A percentile compares a stretch with the other conserved stretches of the same genome.
These are phyloP conservation scores for Metarhizium rileyi DNA, from an alignment of 2,329 filamentous ascomycete genomes.

Conservation along the genomic window DNA sequence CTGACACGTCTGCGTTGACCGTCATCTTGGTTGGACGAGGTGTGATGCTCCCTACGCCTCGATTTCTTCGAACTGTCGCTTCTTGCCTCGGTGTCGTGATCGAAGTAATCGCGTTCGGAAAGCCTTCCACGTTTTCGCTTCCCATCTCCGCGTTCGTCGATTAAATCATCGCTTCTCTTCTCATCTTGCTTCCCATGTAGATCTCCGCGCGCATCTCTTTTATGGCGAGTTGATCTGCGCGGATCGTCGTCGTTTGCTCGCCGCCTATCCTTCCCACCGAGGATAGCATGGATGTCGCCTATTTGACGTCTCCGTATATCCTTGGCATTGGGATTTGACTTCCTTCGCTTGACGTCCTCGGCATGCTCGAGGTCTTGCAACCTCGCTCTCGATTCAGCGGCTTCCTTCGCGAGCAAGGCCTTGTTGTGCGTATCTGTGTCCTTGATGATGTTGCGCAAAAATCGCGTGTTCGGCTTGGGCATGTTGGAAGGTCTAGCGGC, in stretches of 20 bases:
- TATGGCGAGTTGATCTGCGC: neutral
- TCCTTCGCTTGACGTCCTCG: conserved; percentile 33
- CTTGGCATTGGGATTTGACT: conserved; percentile 33
- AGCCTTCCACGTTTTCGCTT: conserved; percentile 16
- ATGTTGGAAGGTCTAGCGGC: conserved; percentile 48
- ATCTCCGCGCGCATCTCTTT: conserved; percentile 15
- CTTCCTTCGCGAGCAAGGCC: conserved; percentile 73
- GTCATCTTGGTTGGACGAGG: conserved; percentile 1
- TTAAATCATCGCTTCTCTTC: neutral
- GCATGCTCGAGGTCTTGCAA: conserved; percentile 50
- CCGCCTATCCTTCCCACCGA: conserved; percentile 33
- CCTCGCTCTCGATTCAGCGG: conserved; percentile 64
- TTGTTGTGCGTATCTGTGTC: conserved; percentile 86
- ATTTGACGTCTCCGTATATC: conserved; percentile 50
- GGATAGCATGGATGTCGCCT: conserved; percentile 49
- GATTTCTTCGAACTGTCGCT: conserved; percentile 5
- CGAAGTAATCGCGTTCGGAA: conserved; percentile 12
- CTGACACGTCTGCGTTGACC: conserved; percentile 5
- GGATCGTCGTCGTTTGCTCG: conserved; percentile 5
- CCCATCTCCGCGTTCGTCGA: neutral
- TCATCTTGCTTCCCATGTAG: neutral
- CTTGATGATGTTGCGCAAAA: conserved; percentile 78
- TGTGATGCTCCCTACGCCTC: neutral
- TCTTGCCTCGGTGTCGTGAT: conserved; percentile 1
- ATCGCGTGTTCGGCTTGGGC: conserved; percentile 85